Percentiles rank a stretch among this genome's conserved stretches.
phyloP scores from a whole-genome alignment of 176 grass and related monocot species.

The Cenchrus purpureus region DNA sequence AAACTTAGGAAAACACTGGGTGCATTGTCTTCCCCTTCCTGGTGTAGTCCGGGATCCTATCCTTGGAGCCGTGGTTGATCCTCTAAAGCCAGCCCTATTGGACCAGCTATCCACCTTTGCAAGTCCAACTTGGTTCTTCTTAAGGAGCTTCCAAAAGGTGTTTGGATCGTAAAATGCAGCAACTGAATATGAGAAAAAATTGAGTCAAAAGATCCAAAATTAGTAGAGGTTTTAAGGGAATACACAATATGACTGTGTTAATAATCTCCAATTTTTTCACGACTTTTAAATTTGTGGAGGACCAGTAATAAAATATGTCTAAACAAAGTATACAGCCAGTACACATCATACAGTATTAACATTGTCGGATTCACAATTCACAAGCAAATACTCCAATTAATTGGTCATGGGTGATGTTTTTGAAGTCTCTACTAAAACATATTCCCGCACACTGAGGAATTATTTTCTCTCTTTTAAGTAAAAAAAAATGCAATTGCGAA shows the following conservation, averaged over 20 bases:
- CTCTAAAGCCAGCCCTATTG: constrained; percentile 73
- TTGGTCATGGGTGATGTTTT: no score
- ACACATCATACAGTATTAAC: neutral
- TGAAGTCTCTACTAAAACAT: no score
- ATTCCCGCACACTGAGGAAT: no score
- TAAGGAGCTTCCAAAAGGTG: constrained; percentile 24
- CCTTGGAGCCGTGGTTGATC: constrained; percentile 76
- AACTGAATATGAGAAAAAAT: constrained; percentile 11
- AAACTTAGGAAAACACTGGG: constrained; percentile 69
- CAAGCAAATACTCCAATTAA: no score
- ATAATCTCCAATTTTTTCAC: neutral
- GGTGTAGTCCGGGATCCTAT: constrained; percentile 56
- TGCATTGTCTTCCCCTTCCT: constrained; percentile 61
- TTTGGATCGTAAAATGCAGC: constrained; percentile 23
- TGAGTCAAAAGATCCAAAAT: neutral
- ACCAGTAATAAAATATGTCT: neutral
- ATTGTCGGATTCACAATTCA: no score
- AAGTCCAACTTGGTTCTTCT: constrained; percentile 43
- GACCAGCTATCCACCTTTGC: constrained; percentile 64
- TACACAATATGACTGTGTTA: neutral
- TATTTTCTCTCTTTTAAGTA: no score
- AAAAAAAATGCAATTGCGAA: no score
- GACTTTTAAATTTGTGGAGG: neutral
- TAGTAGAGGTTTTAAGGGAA: neutral
- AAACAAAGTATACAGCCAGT: neutral